Evolutionary conservation across 768 basidiomycete species (phyloP).

Genomic region (Kwoniella shandongensis): DNA sequence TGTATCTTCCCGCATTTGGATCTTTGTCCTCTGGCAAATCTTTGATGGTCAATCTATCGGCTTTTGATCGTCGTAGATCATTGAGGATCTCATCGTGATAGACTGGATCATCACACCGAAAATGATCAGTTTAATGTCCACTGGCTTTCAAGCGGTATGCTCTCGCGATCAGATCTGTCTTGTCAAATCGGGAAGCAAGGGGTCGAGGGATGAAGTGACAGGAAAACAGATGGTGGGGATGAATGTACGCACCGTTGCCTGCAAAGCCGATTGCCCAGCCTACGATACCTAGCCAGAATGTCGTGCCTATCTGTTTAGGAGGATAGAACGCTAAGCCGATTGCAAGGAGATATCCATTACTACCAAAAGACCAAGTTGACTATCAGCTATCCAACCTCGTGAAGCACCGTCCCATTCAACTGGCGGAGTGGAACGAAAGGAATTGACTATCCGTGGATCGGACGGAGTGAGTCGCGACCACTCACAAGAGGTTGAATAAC

Average conservation of each 20-base stretch:
- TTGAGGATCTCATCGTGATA: constrained; percentile 87
- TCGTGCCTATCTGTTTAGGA: constrained; percentile 10
- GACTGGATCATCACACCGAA: constrained; percentile 55
- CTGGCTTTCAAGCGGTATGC: no score
- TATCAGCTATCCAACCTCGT: background rate
- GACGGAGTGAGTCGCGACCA: no score
- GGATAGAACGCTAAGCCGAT: constrained; percentile 36
- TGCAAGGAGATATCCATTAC: constrained; percentile 39
- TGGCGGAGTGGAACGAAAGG: no score
- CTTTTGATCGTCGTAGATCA: constrained; percentile 63
- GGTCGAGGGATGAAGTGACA: no score
- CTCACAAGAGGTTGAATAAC: constrained; percentile 72
- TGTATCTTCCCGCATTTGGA: constrained; percentile 45
- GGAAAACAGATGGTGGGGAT: background rate
- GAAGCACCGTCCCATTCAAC: no score
- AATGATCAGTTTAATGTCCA: no score
- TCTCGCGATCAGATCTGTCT: no score
- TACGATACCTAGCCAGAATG: constrained; percentile 65
- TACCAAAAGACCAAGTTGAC: background rate
- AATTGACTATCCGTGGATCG: no score
- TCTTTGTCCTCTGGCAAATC: constrained; percentile 27
- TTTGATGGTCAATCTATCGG: constrained; percentile 13
- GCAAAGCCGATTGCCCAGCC: constrained; percentile 71
- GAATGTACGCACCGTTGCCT: constrained; percentile 61
- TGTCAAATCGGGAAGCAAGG: no score